Conservation (phyloP, 352 stramenopile genomes). For the Phytophthora rubi region DNA sequence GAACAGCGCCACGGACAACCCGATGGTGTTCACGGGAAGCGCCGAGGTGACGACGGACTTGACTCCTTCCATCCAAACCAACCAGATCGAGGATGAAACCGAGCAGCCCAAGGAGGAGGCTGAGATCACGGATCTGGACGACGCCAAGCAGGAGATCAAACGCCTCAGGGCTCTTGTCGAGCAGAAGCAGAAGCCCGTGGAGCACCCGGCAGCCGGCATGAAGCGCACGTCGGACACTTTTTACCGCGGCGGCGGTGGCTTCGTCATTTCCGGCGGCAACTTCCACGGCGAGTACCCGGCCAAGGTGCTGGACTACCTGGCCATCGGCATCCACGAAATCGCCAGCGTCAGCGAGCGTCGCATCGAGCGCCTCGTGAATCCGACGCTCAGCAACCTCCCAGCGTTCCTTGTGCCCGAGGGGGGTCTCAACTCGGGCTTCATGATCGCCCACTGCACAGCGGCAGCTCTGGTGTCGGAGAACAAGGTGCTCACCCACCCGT, state of each 20-base stretch:
- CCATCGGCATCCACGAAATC: conserved; percentile 89
- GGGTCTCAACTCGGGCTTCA: conserved; percentile 91
- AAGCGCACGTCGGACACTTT: conserved; percentile 88
- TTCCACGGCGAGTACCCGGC: conserved; percentile 92
- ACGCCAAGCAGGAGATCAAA: conserved; percentile 81
- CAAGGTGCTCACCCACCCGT: conserved; percentile 89
- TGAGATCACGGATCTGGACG: conserved; percentile 67
- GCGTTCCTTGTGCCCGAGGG: conserved; percentile 88
- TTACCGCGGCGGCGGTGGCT: conserved; percentile 75
- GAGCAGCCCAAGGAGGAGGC: conserved; percentile 27
- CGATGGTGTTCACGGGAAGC: conserved; percentile 86
- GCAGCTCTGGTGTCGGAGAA: conserved; percentile 90
- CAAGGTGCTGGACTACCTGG: conserved; percentile 90
- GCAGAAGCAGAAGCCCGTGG: conserved; percentile 46
- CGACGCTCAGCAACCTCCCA: conserved; percentile 83
- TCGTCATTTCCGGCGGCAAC: conserved; percentile 91
- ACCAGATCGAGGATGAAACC: conserved; percentile 16
- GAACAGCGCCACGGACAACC: conserved; percentile 92
- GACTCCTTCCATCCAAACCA: conserved; percentile 35
- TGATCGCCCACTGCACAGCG: conserved; percentile 91
- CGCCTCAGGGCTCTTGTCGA: conserved; percentile 67
- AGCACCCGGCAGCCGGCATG: conserved; percentile 57
- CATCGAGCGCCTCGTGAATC: conserved; percentile 90
- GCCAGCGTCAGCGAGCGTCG: conserved; percentile 86
- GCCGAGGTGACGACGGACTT: conserved; percentile 75